phyloP scores from a whole-genome alignment of 2,329 filamentous ascomycete species.

The Colletotrichum tofieldiae region DNA sequence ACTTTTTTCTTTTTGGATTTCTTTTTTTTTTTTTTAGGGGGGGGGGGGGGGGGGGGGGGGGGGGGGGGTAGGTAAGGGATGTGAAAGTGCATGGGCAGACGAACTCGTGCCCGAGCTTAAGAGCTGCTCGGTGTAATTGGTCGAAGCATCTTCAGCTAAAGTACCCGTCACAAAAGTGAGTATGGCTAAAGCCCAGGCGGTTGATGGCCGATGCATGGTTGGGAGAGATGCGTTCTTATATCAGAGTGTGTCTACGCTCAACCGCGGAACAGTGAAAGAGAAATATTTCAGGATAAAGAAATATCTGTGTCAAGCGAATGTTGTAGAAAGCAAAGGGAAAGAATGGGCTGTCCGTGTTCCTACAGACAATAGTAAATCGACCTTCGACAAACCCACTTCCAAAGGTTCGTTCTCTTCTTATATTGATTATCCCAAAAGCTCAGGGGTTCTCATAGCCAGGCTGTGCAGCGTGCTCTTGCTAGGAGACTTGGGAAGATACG shows the following conservation, averaged over 20 bases:
- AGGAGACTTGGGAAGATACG: background rate
- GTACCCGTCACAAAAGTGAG: slow-evolving; percentile 39
- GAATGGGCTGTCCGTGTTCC: background rate
- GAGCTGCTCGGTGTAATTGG: slow-evolving; percentile 44
- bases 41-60: too few relatives aligned
- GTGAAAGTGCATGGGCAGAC: slow-evolving; percentile 3
- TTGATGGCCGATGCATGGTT: background rate
- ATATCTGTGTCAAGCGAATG: background rate
- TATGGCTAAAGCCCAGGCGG: slow-evolving; percentile 24
- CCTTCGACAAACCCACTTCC: background rate
- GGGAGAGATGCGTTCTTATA: background rate
- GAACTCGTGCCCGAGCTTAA: slow-evolving; percentile 44
- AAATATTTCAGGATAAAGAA: too few relatives aligned
- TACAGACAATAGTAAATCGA: background rate
- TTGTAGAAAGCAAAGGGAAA: background rate
- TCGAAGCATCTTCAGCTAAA: slow-evolving; percentile 40
- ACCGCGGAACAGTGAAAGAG: too few relatives aligned
- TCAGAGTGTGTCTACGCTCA: background rate
- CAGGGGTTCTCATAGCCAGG: background rate
- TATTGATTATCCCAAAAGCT: background rate
- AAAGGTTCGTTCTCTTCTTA: slow-evolving; percentile 2
- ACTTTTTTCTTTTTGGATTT: too few relatives aligned
- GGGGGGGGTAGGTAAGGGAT: too few relatives aligned
- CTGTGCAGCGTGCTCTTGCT: too few relatives aligned
- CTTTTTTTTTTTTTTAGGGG: too few relatives aligned